Evolutionary conservation across 768 basidiomycete species (phyloP).

Genomic region (Dioszegia hungarica): DNA sequence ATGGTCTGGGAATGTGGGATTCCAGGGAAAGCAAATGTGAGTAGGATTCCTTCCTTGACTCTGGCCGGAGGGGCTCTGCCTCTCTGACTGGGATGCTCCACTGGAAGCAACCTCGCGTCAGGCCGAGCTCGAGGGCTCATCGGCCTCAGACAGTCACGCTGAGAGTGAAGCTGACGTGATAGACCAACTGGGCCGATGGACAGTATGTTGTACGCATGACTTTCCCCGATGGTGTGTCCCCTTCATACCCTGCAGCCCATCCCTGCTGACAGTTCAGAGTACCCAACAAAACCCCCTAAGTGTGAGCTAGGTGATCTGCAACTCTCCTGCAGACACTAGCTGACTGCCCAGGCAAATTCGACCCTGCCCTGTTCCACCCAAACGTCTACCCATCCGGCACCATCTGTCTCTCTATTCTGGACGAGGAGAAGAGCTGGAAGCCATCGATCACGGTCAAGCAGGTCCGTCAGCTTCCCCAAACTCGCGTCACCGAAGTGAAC

Average conservation of each 20-base stretch:
- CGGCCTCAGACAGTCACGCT: too few relatives aligned
- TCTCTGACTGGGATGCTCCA: too few relatives aligned
- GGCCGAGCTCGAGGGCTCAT: too few relatives aligned
- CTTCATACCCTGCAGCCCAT: neutral
- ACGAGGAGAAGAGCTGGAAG: slow-evolving; percentile 99
- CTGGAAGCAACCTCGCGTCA: too few relatives aligned
- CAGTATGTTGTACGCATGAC: slow-evolving; percentile 87
- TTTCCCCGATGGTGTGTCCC: slow-evolving; percentile 81
- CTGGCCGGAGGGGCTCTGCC: too few relatives aligned
- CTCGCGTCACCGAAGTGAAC: neutral
- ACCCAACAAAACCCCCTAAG: slow-evolving; percentile 48
- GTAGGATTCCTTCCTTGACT: slow-evolving; percentile 52
- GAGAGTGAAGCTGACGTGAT: slow-evolving; percentile 25
- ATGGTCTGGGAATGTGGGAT: slow-evolving; percentile 99
- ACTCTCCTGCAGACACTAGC: too few relatives aligned
- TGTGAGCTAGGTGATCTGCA: too few relatives aligned
- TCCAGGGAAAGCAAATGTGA: slow-evolving; percentile 80
- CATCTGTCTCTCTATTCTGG: slow-evolving; percentile 92
- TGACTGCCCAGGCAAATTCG: slow-evolving; percentile 77
- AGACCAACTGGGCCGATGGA: slow-evolving; percentile 99
- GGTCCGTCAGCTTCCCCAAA: slow-evolving; percentile 52
- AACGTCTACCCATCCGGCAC: slow-evolving; percentile 99
- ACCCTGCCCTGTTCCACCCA: slow-evolving; percentile 91
- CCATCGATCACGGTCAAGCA: slow-evolving; percentile 99
- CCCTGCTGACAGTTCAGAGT: slow-evolving; percentile 29